Base-by-base conservation (phyloP, 2,329 filamentous ascomycete genomes). In the Fusarium solani-melongenae region DNA sequence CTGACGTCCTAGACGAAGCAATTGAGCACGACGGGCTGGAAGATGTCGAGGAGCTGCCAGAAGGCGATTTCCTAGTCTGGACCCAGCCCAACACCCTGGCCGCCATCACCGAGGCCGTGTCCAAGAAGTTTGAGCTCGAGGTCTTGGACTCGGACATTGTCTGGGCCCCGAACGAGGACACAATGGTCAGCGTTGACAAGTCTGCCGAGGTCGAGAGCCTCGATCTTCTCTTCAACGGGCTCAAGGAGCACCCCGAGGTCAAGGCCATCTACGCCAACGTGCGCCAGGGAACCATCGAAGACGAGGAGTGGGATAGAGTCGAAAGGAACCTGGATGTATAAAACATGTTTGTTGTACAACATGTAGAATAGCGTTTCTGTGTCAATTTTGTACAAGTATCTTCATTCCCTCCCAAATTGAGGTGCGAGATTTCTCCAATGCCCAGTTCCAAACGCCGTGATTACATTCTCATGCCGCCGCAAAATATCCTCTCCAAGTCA, bases 111-210 rank as follows among this genome's bases (percentile, higher is more conserved):
- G 75, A 82, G 56, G 85, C 86, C 14, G 80, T 98, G n/a, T 86
- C 89, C 5, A 86, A 89, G 72, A 85, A 88, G 39, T 87, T 93
- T 22, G 89, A 87, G 1, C 82, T 97, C 69, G 89, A 92, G 67
- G 89, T 97, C 53, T 85, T 92, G 64, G 92, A 90, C 74, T 91
- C 91, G 20, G 94, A 97, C 64, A 96, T 98, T 61, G 88, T 98
- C 49, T 98, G 94, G 92, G 90, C 92, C 67, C 89, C 94, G 0
- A 96, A 96, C 69, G 90, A 92, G 77, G 95, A 98, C 70, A 95
- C 93, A 0, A 90, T 89, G 80, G 89, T 93, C 20, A 84, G 86
- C 9, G 77, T 95, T 41, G 88, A 92, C 66, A 87, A 88, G 17
- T 84, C 87, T 15, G 85, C 88, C 14, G 86, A 88, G 2, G 86